Evolutionary conservation across 2,329 filamentous ascomycete species (phyloP), one percentile per base, ranked within the genome.

Genomic region (Trichoderma atrobrunneum): DNA sequence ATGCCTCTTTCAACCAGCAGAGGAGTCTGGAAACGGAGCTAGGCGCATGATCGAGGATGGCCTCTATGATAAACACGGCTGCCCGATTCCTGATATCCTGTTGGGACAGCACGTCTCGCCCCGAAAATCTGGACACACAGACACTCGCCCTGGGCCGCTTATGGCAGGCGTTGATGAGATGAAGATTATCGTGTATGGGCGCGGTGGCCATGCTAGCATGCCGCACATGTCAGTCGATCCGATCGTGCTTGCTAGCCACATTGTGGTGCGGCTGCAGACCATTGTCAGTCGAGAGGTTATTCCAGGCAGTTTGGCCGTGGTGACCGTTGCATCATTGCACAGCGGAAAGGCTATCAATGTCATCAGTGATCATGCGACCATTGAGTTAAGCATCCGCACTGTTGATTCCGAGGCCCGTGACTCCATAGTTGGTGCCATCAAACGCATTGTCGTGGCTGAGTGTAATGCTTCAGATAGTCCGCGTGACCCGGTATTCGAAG

Each of bases 1-100:
- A 6, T 78, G 91, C 7, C 79, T 89, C 3, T 93, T 93, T 78
- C 91, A 93, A 76, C 91, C 91, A 0, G 87, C 87, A 2, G 91
- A 93, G 77, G 91, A 93, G 78, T 83, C 86, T 1, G 89, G 86
- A 0, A 84, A 82, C 0, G 91, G 91, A 0, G 91, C 91, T 0
- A 75, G 79, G 21, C 77, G 76, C 7, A 83, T 84, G 82, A 76
- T 82, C 0, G 80, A 83, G 1, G 81, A 80, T 16, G 82, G 81
- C 0, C 75, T 83, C 3, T 83, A 80, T 62, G 75, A 75, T 1
- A 39, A 39, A 18, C 36, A 39, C 16, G 72, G 70, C 0, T 70
- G 79, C 5, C 81, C 81, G 0, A 12, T 81, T 0, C 82, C 81
- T 0, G 79, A 83, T 43, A 70, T 79, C 3, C 74, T 82, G 1